These are phyloP conservation scores for Komagataella phaffii DNA, from an alignment of 805 yeast genomes.

Conservation along the genomic window DNA sequence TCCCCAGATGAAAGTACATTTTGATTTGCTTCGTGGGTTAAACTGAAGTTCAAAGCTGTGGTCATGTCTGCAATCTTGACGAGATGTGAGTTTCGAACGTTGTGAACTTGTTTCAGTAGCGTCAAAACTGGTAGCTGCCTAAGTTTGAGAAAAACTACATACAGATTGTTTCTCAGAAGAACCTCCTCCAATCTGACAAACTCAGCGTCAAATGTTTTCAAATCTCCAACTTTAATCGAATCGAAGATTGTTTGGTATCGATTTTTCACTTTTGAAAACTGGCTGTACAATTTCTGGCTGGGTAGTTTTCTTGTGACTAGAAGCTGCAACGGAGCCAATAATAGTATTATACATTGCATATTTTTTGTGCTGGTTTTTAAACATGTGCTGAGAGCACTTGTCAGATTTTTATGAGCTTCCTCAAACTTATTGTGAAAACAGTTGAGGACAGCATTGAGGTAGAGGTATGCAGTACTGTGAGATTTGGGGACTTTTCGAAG, in stretches of 20 bases:
- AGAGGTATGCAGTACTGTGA: constrained; percentile 49
- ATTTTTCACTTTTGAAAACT: constrained; percentile 24
- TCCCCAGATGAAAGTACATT: constrained; percentile 25
- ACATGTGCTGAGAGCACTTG: constrained; percentile 30
- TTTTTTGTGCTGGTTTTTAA: constrained; percentile 15
- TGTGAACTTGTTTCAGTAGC: constrained; percentile 27
- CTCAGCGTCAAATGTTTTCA: constrained; percentile 32
- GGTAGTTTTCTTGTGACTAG: constrained; percentile 37
- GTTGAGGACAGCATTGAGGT: constrained; percentile 54
- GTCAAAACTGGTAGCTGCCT: constrained; percentile 35
- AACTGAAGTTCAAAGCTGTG: constrained; percentile 25
- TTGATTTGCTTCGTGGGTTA: constrained; percentile 10
- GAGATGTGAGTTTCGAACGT: constrained; percentile 15
- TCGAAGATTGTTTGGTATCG: constrained; percentile 34
- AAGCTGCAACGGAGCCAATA: constrained; percentile 53
- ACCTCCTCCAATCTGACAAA: constrained; percentile 30
- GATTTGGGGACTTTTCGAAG: constrained; percentile 27
- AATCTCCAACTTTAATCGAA: constrained; percentile 41
- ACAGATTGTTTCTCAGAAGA: constrained; percentile 46
- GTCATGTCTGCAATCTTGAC: constrained; percentile 25
- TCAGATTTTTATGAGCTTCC: constrained; percentile 36
- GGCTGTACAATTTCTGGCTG: constrained; percentile 19
- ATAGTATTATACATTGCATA: constrained; percentile 34
- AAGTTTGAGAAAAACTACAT: constrained; percentile 41
- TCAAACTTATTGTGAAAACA: constrained; percentile 51